Conservation (phyloP, 345 rosid genomes). For the Populus nigra region DNA sequence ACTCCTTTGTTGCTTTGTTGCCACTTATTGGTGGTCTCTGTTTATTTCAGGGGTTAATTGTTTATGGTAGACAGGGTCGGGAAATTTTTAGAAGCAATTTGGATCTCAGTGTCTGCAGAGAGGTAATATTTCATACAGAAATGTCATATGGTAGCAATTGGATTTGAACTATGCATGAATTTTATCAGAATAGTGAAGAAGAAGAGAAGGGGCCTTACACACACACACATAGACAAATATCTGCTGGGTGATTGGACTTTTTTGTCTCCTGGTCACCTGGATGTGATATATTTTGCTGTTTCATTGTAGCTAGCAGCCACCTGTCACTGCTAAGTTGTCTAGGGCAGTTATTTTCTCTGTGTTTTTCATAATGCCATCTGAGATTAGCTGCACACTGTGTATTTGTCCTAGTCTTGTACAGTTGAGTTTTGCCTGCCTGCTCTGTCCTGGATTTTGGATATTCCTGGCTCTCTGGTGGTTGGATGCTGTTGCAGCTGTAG, state of each 20-base stretch:
- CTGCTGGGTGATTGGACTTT: background rate
- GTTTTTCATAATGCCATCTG: background rate
- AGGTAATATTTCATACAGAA: slow-evolving; percentile 44
- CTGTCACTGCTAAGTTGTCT: background rate
- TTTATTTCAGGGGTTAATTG: slow-evolving; percentile 78
- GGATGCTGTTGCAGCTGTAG: background rate
- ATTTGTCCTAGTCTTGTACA: background rate
- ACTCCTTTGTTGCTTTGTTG: background rate
- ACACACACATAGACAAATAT: background rate
- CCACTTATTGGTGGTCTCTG: slow-evolving; percentile 15
- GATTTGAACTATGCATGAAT: background rate
- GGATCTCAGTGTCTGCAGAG: slow-evolving; percentile 74
- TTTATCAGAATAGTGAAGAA: background rate
- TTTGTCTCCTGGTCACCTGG: background rate
- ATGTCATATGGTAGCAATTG: background rate
- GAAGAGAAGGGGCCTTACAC: background rate
- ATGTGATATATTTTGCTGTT: background rate
- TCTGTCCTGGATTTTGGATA: background rate
- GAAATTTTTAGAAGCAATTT: slow-evolving; percentile 80
- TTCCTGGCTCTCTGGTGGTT: background rate
- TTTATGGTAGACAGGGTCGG: slow-evolving; percentile 81
- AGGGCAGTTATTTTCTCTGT: background rate
- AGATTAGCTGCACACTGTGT: background rate
- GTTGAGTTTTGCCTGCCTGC: background rate
- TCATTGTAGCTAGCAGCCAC: background rate